Evolutionary conservation across 148 eudicot genomes (phyloP).

Genomic region (Chenopodium quinoa): DNA sequence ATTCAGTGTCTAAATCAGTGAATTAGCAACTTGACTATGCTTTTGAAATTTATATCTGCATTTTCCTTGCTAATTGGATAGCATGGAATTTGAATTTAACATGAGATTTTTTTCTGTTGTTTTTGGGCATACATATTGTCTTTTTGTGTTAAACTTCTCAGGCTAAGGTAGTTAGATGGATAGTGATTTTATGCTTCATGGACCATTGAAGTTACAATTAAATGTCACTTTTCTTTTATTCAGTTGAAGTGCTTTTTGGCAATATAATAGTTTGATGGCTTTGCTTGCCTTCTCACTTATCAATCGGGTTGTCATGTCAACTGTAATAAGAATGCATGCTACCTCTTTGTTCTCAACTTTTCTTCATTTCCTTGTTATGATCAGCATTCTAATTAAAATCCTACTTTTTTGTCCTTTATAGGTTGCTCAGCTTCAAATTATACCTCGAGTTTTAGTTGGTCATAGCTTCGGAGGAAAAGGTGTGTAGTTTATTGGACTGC

Average conservation of each 20-base stretch:
- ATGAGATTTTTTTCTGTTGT: not conserved
- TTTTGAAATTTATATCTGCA: slow-evolving; percentile 2
- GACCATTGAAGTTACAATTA: not conserved
- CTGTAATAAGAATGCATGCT: not conserved
- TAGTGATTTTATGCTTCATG: not conserved
- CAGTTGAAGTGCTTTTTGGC: not conserved
- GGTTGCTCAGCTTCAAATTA: slow-evolving; percentile 71
- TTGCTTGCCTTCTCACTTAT: not conserved
- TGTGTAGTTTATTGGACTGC: slow-evolving; percentile 24
- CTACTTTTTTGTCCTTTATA: slow-evolving; percentile 22
- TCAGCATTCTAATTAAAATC: not conserved
- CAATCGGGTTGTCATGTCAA: not conserved
- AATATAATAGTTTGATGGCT: not conserved
- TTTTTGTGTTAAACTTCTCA: not conserved
- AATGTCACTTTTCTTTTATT: not conserved
- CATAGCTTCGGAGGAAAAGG: slow-evolving; percentile 99
- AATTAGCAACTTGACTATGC: not conserved
- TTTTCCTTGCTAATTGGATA: not conserved
- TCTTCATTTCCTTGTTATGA: not conserved
- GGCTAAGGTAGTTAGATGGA: not conserved
- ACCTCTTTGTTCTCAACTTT: not conserved
- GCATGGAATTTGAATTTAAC: not conserved
- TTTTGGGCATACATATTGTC: not conserved
- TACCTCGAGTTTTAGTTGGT: slow-evolving; percentile 86
- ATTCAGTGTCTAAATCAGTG: not conserved